Evolutionary conservation across 495 filamentous ascomycete species (phyloP).

Genomic region (Cairneyella variabilis): DNA sequence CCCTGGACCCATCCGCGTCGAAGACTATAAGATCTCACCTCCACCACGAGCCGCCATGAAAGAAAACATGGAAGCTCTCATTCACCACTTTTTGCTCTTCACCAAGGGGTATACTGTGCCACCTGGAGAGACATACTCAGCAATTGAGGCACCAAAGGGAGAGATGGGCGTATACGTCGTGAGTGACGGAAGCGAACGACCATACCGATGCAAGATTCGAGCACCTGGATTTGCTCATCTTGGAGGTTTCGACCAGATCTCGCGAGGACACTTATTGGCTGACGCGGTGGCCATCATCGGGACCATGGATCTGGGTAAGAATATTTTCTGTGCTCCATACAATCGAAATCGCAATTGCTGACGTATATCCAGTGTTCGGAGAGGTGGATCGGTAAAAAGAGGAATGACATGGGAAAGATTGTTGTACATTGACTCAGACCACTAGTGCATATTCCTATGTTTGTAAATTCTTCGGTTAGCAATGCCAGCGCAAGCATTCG

Average conservation of each 20-base stretch:
- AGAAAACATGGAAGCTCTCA: conserved; percentile 99
- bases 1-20: conserved; percentile 84
- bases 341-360: neutral
- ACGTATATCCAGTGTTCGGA: conserved; percentile 46
- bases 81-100: conserved; percentile 98
- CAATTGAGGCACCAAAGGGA: conserved; percentile 97
- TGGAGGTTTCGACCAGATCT: conserved; percentile 88
- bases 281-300: conserved; percentile 97
- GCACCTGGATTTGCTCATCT: conserved; percentile 97
- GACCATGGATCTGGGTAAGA: conserved; percentile 79
- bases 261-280: conserved; percentile 86
- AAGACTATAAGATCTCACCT: conserved; percentile 98
- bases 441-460: conserved; percentile 19
- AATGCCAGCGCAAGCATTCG: conserved; percentile 17
- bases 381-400: conserved; percentile 59
- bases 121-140: conserved; percentile 96
- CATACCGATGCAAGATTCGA: conserved; percentile 96
- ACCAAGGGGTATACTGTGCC: conserved; percentile 97
- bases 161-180: conserved; percentile 99
- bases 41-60: conserved; percentile 98
- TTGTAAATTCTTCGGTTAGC: conserved; percentile 24
- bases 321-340: conserved; percentile 9
- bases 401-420: conserved; percentile 1
- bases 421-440: conserved; percentile 23
- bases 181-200: conserved; percentile 90